A percentile compares a stretch with the other conserved stretches of the same genome.
Evolutionary conservation across 225 moss, liverwort and hornwort species (phyloP).

Genomic region (Physcomitrium patens): DNA sequence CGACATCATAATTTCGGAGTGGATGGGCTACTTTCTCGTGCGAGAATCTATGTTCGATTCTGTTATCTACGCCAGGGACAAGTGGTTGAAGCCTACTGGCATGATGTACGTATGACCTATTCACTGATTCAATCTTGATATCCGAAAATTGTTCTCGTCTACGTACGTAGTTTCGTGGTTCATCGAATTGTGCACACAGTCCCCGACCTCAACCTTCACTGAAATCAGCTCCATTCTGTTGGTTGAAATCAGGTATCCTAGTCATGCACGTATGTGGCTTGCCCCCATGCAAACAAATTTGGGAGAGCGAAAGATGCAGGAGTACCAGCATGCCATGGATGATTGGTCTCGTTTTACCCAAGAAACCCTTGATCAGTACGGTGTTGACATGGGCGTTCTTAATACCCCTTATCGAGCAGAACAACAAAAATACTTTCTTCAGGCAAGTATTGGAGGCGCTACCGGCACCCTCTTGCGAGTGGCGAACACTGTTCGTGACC

Average conservation of each 20-base stretch:
- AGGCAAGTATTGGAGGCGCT: slow-evolving; percentile 45
- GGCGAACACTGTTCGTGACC: no score
- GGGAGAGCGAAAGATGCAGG: slow-evolving; percentile 85
- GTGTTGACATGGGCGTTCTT: slow-evolving; percentile 84
- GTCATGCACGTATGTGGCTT: slow-evolving; percentile 96
- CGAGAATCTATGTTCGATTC: slow-evolving; percentile 99
- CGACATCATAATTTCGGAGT: slow-evolving; percentile 99
- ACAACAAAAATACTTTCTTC: slow-evolving; percentile 86
- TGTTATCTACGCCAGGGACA: slow-evolving; percentile 86
- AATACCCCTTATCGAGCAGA: slow-evolving; percentile 71
- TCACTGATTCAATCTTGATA: not conserved
- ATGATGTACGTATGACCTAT: slow-evolving; percentile 69
- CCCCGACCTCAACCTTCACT: not conserved
- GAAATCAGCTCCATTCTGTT: not conserved
- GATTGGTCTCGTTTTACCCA: slow-evolving; percentile 84
- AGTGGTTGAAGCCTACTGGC: slow-evolving; percentile 87
- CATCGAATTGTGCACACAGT: no score
- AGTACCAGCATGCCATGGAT: slow-evolving; percentile 85
- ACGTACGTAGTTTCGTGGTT: not conserved
- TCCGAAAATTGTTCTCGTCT: not conserved
- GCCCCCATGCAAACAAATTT: slow-evolving; percentile 83
- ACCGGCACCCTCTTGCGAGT: not conserved
- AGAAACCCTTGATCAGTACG: slow-evolving; percentile 77
- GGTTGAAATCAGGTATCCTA: slow-evolving; percentile 71
- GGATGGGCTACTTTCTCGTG: slow-evolving; percentile 98